A percentile compares a stretch with the other conserved stretches of the same genome.
Conservation (phyloP, 495 filamentous ascomycete species). For the Lentithecium fluviatile region DNA sequence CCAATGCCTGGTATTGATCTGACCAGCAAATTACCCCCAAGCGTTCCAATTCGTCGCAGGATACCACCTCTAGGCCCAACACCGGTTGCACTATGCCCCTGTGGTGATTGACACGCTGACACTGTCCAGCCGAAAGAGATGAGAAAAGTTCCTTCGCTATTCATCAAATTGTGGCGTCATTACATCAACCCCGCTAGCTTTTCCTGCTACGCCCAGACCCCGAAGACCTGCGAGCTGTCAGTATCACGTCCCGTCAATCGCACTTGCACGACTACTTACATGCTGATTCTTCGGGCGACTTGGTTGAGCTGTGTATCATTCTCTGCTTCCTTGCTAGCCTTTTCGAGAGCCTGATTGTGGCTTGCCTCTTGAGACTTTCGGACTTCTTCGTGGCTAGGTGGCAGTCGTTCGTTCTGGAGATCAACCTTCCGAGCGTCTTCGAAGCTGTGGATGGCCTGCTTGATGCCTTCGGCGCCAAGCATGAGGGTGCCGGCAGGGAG, state of each 20-base stretch:
- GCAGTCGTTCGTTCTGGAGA: constrained; percentile 90
- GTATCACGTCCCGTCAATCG: not conserved
- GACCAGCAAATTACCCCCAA: constrained; percentile 16
- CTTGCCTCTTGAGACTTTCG: constrained; percentile 73
- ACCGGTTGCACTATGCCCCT: constrained; percentile 18
- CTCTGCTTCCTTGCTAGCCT: constrained; percentile 80
- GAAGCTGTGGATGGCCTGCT: constrained; percentile 96
- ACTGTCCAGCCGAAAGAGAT: constrained; percentile 11
- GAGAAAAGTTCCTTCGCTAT: constrained; percentile 2
- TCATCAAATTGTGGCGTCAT: constrained; percentile 16
- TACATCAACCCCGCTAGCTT: constrained; percentile 7
- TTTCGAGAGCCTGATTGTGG: constrained; percentile 75
- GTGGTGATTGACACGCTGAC: constrained; percentile 17
- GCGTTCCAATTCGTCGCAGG: constrained; percentile 1
- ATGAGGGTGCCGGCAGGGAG: constrained; percentile 94
- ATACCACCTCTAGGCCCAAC: constrained; percentile 7
- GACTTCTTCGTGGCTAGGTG: constrained; percentile 90
- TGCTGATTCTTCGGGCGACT: constrained; percentile 89
- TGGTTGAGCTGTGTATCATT: constrained; percentile 82
- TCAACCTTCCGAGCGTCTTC: constrained; percentile 98
- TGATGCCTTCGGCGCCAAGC: constrained; percentile 97
- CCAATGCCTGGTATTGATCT: not conserved
- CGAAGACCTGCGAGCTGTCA: constrained; percentile 29
- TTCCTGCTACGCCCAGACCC: constrained; percentile 32
- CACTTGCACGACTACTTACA: constrained; percentile 59